Conservation (phyloP, 805 yeast species). For the Candida schatavii region DNA sequence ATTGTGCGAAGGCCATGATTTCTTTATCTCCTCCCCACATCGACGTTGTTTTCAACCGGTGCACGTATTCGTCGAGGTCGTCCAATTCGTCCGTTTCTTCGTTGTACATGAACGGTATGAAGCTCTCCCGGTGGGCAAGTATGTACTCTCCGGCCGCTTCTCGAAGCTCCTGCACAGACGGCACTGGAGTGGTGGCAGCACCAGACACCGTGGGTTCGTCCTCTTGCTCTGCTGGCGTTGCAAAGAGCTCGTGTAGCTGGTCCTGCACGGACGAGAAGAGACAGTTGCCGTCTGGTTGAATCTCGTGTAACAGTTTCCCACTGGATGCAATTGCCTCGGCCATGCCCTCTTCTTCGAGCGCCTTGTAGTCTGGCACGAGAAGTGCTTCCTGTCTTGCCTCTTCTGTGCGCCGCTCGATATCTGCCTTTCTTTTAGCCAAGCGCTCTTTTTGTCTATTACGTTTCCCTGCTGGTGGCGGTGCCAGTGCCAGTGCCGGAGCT, state of each 20-base stretch:
- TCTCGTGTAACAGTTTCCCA: constrained; percentile 59
- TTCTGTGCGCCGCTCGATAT: constrained; percentile 54
- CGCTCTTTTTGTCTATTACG: constrained; percentile 80
- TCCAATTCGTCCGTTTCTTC: constrained; percentile 64
- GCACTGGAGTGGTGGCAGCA: too few relatives aligned
- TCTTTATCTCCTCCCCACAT: constrained; percentile 98
- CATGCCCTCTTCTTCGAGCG: constrained; percentile 69
- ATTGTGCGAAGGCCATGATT: constrained; percentile 72
- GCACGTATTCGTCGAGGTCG: constrained; percentile 66
- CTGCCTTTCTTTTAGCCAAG: constrained; percentile 72
- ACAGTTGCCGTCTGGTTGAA: constrained; percentile 93
- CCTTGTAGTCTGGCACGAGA: constrained; percentile 60
- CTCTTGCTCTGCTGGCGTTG: too few relatives aligned
- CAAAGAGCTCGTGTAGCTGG: constrained; percentile 52
- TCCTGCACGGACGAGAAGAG: constrained; percentile 82
- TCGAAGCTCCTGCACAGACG: constrained; percentile 55
- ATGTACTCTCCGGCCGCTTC: constrained; percentile 65
- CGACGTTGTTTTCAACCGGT: constrained; percentile 68
- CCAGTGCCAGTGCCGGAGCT: not conserved
- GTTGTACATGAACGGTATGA: constrained; percentile 78
- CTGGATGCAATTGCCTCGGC: constrained; percentile 47
- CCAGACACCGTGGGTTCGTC: constrained; percentile 8
- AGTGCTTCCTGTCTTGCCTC: constrained; percentile 75
- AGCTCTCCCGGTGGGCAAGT: constrained; percentile 61
- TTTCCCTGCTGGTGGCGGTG: not conserved